Conservation (phyloP, 2,329 filamentous ascomycete species). For the Verticillium nonalfalfae region DNA sequence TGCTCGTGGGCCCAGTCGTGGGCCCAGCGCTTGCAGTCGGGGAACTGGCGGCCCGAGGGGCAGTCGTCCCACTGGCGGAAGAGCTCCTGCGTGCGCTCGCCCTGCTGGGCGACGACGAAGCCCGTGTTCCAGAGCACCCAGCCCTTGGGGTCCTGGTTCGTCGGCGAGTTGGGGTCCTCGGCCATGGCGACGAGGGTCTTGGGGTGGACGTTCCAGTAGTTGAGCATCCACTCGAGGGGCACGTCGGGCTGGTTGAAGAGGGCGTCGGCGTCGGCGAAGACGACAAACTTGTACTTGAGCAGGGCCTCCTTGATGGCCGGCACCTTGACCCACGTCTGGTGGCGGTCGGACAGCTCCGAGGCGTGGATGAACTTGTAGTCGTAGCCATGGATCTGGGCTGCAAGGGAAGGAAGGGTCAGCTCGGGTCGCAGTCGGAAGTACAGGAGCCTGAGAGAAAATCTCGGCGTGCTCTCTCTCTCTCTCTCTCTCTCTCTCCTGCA, state of each 20-base stretch:
- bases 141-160: slow-evolving; percentile 29
- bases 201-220: slow-evolving; percentile 33
- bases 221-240: slow-evolving; percentile 41
- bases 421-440: too few species aligned
- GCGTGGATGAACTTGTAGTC: slow-evolving; percentile 40
- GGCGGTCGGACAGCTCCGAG: slow-evolving; percentile 30
- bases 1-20: slow-evolving; percentile 20
- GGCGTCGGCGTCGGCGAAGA: slow-evolving; percentile 38
- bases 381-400: slow-evolving; percentile 39
- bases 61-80: slow-evolving; percentile 9
- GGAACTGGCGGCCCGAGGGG: slow-evolving; percentile 10
- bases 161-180: slow-evolving; percentile 29
- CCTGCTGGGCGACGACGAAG: slow-evolving; percentile 31
- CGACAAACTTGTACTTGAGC: slow-evolving; percentile 30
- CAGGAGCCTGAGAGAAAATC: too few species aligned
- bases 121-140: slow-evolving; percentile 31
- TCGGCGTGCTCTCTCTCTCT: too few species aligned
- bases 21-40: slow-evolving; percentile 13
- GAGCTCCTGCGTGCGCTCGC: slow-evolving; percentile 9
- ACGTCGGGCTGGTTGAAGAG: slow-evolving; percentile 32
- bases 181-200: slow-evolving; percentile 37
- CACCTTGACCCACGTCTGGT: slow-evolving; percentile 39
- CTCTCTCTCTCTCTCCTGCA: too few species aligned
- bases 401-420: background rate
- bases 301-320: slow-evolving; percentile 29